phyloP scores from a whole-genome alignment of 371 early-diverging fungal genomes.

The Funneliformis caledonium region DNA sequence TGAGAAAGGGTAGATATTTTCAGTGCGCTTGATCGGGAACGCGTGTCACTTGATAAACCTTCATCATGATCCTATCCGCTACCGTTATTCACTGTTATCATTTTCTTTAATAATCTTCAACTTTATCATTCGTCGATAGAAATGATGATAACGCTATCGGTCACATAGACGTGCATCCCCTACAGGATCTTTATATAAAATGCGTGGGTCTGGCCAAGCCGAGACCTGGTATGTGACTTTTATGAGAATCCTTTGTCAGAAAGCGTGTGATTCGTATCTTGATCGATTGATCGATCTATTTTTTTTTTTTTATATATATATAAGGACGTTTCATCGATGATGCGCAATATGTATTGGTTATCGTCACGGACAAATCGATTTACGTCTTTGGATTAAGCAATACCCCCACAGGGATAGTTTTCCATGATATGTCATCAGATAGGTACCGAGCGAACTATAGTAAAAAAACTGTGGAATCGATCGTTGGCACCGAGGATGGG shows the following conservation, averaged over 20 bases:
- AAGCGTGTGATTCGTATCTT: no score
- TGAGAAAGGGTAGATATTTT: slow-evolving; percentile 15
- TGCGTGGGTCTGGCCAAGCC: slow-evolving; percentile 33
- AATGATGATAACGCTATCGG: slow-evolving; percentile 17
- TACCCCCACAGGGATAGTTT: neutral
- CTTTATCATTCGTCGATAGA: neutral
- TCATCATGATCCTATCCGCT: neutral
- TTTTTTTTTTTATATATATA: neutral
- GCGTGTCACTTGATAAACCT: neutral
- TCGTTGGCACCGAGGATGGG: slow-evolving; percentile 33
- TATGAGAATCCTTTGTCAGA: no score
- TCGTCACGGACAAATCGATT: slow-evolving; percentile 26
- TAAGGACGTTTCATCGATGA: slow-evolving; percentile 29
- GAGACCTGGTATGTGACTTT: slow-evolving; percentile 12
- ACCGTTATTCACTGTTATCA: neutral
- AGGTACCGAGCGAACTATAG: slow-evolving; percentile 17
- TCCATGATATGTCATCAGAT: slow-evolving; percentile 30
- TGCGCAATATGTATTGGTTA: slow-evolving; percentile 31
- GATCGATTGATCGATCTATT: neutral
- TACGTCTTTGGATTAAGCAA: slow-evolving; percentile 27
- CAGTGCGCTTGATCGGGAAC: neutral
- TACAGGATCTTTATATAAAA: slow-evolving; percentile 29
- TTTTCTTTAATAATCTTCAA: neutral
- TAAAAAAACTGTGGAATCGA: neutral
- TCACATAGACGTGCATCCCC: slow-evolving; percentile 16